These are phyloP conservation scores for Daedalea quercina DNA, from an alignment of 768 basidiomycete genomes.

Conservation along the genomic window DNA sequence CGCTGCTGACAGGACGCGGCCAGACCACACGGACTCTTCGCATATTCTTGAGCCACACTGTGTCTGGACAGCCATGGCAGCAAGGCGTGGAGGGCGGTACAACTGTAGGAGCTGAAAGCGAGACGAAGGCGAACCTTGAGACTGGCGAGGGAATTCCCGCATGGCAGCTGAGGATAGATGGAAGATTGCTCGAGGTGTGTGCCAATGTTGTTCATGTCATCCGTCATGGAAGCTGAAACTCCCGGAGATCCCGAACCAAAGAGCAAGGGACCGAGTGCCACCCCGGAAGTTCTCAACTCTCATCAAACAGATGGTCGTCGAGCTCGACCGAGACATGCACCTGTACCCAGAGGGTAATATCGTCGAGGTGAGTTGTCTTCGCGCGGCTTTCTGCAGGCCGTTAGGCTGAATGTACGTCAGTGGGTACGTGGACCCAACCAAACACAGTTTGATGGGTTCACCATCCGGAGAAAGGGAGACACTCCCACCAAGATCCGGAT, in stretches of 20 bases:
- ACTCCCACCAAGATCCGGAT: conserved; percentile 69
- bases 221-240: not conserved
- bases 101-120: conserved; percentile 21
- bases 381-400: not conserved
- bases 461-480: conserved; percentile 77
- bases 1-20: not conserved
- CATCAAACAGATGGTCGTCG: conserved; percentile 78
- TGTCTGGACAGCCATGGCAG: conserved; percentile 85
- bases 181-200: conserved; percentile 73
- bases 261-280: conserved; percentile 53
- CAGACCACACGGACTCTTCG: conserved; percentile 81
- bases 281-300: conserved; percentile 81
- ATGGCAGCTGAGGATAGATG: conserved; percentile 85
- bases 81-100: conserved; percentile 30
- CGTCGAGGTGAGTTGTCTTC: conserved; percentile 59
- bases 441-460: conserved; percentile 79
- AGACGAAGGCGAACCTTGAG: conserved; percentile 53
- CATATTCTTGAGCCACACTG: conserved; percentile 83
- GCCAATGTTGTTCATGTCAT: not conserved
- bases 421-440: conserved; percentile 57
- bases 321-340: conserved; percentile 78
- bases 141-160: conserved; percentile 87
- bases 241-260: conserved; percentile 49
- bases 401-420: conserved; percentile 24
- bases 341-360: conserved; percentile 83